Conservation (phyloP, 2,329 filamentous ascomycete species). For the Trichoderma simmonsii region DNA sequence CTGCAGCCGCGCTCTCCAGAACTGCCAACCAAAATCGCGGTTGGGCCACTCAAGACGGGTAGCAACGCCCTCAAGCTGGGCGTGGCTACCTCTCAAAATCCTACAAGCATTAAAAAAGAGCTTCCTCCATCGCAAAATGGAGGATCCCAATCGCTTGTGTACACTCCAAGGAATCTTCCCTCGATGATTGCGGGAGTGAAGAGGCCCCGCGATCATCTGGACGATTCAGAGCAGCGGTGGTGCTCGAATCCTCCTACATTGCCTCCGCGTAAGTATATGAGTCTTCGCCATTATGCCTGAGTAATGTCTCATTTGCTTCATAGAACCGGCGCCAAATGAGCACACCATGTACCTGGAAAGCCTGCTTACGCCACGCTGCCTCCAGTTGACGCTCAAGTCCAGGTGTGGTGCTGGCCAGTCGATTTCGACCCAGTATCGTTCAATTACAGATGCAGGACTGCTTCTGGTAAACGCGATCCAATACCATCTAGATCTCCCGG, state of each 20-base stretch:
- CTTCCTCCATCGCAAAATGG: not conserved
- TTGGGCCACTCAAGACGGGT: slow-evolving; percentile 3
- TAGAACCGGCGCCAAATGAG: slow-evolving; percentile 13
- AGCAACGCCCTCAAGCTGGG: slow-evolving; percentile 9
- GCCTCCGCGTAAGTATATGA: not conserved
- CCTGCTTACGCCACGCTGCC: slow-evolving; percentile 18
- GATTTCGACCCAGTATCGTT: not conserved
- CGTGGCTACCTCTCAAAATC: not conserved
- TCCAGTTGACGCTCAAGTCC: slow-evolving; percentile 20
- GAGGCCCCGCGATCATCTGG: not conserved
- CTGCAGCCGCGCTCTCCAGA: slow-evolving; percentile 21
- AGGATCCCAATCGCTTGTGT: not conserved
- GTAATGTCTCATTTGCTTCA: not conserved
- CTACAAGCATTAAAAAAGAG: not conserved
- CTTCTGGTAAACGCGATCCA: slow-evolving; percentile 19
- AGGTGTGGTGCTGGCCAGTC: not conserved
- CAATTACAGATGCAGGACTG: slow-evolving; percentile 20
- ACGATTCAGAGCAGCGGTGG: not conserved
- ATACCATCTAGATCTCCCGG: slow-evolving; percentile 15
- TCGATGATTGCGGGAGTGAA: not conserved
- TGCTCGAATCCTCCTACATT: not conserved
- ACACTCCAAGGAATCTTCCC: not conserved
- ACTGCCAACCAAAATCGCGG: not conserved
- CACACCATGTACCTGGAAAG: slow-evolving; percentile 20
- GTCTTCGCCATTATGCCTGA: not conserved